Percentiles rank a stretch among this genome's conserved stretches.
phyloP scores from a whole-genome alignment of 2,329 filamentous ascomycete genomes.

The Ophiostoma novo-ulmi region DNA sequence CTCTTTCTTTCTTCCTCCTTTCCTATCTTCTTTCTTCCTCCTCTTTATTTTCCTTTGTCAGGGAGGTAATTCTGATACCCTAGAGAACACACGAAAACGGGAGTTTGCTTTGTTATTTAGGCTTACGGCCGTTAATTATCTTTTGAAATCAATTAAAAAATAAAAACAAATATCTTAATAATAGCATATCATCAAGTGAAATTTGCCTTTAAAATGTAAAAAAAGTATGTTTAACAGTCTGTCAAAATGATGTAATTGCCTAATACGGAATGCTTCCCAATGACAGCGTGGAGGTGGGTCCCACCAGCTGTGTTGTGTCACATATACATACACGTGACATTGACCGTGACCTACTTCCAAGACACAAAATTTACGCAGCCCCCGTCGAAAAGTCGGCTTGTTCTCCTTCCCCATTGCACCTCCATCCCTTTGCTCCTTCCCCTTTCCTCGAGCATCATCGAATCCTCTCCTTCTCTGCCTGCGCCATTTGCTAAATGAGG shows the following conservation, averaged over 20 bases:
- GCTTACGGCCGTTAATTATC: background rate
- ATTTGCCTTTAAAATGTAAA: background rate
- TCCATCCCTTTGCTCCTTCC: background rate
- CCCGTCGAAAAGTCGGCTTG: background rate
- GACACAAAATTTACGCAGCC: conserved; percentile 4
- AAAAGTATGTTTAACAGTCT: background rate
- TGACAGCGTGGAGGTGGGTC: background rate
- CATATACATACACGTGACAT: background rate
- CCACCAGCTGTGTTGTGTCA: background rate
- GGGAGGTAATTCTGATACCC: conserved; percentile 18
- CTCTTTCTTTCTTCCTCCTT: background rate
- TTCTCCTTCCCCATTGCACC: background rate
- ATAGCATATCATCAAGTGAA: background rate
- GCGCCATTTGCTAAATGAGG: background rate
- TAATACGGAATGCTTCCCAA: background rate
- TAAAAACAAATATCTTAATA: background rate
- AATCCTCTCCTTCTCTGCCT: background rate
- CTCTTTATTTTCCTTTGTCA: conserved; percentile 18
- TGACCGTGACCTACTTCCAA: background rate
- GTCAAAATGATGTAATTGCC: background rate
- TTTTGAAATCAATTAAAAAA: background rate
- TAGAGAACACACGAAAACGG: conserved; percentile 13
- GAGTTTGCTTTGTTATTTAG: background rate
- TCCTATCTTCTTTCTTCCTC: conserved; percentile 2
- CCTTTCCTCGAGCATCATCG: conserved; percentile 11